phyloP scores from a whole-genome alignment of 176 grass and related monocot species.

The Canna indica region DNA sequence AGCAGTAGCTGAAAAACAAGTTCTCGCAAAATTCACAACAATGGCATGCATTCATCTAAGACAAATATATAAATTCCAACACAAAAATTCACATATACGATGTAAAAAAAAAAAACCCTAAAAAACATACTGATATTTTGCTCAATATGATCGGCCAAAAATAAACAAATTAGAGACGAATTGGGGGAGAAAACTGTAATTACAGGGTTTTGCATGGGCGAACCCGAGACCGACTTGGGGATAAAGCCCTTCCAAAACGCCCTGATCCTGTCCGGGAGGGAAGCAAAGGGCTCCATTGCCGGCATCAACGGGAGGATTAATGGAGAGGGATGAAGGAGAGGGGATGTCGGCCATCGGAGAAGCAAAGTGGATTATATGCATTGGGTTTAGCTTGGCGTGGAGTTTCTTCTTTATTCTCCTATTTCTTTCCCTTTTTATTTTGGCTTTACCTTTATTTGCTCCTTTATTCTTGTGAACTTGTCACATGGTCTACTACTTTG shows the following conservation, averaged over 20 bases:
- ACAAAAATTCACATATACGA: no score
- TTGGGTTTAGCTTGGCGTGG: background rate
- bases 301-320: background rate
- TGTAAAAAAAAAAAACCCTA: no score
- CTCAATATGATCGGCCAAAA: no score
- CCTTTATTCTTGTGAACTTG: no score
- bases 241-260: background rate
- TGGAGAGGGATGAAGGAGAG: background rate
- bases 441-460: no score
- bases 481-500: no score
- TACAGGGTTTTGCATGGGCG: background rate
- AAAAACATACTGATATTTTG: no score
- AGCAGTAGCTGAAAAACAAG: no score
- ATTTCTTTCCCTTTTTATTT: background rate
- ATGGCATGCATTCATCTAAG: no score
- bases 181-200: background rate
- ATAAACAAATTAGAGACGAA: background rate
- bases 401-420: slow-evolving; percentile 1
- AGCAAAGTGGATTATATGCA: background rate
- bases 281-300: background rate
- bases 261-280: background rate
- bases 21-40: no score
- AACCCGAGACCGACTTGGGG: background rate
- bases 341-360: background rate
- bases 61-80: no score